Conservation (phyloP, 805 yeast species). For the Cephaloascus fragrans region DNA sequence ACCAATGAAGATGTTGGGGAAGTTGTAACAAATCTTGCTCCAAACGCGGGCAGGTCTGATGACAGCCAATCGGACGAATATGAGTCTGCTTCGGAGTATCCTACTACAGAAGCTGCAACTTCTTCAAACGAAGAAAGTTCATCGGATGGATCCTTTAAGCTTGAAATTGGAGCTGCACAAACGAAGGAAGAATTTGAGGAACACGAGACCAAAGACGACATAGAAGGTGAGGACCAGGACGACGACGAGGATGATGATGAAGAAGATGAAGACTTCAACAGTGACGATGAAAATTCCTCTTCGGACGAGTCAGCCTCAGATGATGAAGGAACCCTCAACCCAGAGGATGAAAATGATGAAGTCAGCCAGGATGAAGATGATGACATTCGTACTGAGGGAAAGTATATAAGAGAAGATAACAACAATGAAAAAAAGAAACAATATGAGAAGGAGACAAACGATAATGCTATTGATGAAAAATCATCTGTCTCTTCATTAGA, state of each 20-base stretch:
- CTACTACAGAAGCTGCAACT: slow-evolving; percentile 5
- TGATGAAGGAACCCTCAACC: slow-evolving; percentile 1
- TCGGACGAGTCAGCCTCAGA: slow-evolving; percentile 5
- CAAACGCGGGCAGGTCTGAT: slow-evolving; percentile 1
- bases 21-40: slow-evolving; percentile 8
- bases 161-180: slow-evolving; percentile 1
- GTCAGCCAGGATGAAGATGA: slow-evolving; percentile 18
- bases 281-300: slow-evolving; percentile 4
- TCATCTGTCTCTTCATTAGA: slow-evolving; percentile 4
- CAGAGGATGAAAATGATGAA: slow-evolving; percentile 12
- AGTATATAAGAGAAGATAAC: slow-evolving; percentile 7
- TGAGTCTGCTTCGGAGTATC: slow-evolving; percentile 23
- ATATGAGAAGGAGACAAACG: background rate
- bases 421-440: slow-evolving; percentile 15
- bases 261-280: slow-evolving; percentile 3
- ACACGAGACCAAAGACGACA: slow-evolving; percentile 11
- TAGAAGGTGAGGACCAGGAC: slow-evolving; percentile 19
- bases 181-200: slow-evolving; percentile 5
- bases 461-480: slow-evolving; percentile 6
- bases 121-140: background rate
- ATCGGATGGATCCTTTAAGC: too few relatives aligned
- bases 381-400: slow-evolving; percentile 7
- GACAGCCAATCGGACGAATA: slow-evolving; percentile 7
- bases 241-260: slow-evolving; percentile 5
- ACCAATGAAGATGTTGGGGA: slow-evolving; percentile 14